phyloP scores from a whole-genome alignment of 2,329 filamentous ascomycete species.

The Verticillium nonalfalfae region DNA sequence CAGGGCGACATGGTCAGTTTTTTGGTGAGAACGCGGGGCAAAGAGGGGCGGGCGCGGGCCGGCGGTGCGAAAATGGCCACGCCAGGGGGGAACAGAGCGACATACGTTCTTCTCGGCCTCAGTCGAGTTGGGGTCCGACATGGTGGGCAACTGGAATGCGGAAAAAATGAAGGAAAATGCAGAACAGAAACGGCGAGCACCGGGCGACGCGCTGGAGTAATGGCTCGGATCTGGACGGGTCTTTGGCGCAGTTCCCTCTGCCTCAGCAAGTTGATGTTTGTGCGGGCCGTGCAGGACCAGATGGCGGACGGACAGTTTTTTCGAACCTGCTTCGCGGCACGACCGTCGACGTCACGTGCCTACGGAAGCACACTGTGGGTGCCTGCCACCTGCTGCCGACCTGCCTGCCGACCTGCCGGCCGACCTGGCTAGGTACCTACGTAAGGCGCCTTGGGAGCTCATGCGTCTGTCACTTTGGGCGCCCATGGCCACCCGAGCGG shows the following conservation, averaged over 20 bases:
- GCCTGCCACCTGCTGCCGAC: too few species aligned
- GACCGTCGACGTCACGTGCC: neutral
- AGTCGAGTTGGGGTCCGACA: slow-evolving; percentile 81
- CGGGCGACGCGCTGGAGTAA: neutral
- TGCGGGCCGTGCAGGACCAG: neutral
- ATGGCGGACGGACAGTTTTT: neutral
- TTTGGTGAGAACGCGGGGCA: slow-evolving; percentile 8
- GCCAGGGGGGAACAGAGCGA: neutral
- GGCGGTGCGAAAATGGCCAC: slow-evolving; percentile 3
- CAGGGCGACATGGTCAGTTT: slow-evolving; percentile 11
- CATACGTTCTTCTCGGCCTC: slow-evolving; percentile 95
- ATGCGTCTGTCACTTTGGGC: neutral
- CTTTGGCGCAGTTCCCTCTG: neutral
- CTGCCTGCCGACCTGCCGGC: too few species aligned
- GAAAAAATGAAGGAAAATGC: neutral
- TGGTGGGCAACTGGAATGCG: slow-evolving; percentile 44
- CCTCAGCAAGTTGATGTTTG: neutral
- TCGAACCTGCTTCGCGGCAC: neutral
- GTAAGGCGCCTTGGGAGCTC: too few species aligned
- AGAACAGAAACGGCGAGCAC: neutral
- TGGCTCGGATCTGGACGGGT: neutral
- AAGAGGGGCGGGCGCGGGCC: slow-evolving; percentile 8
- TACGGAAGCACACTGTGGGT: neutral
- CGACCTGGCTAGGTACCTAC: too few species aligned
- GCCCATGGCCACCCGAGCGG: neutral